These are phyloP conservation scores for Diutina pseudorugosa DNA, from an alignment of 1,139 yeast genomes.

Conservation along the genomic window DNA sequence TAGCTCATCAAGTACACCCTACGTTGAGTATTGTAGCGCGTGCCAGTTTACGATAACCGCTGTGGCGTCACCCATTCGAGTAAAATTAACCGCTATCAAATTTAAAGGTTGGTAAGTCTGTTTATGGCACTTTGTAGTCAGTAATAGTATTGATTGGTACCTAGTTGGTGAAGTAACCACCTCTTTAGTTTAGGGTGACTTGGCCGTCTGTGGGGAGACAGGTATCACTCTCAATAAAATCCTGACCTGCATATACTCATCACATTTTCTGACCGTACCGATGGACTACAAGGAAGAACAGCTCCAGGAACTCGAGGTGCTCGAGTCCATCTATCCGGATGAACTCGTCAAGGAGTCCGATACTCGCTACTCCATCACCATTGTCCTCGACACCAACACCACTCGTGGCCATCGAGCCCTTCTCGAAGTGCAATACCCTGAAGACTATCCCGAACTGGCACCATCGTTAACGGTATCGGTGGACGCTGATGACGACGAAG, in stretches of 20 bases:
- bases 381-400: slow-evolving; percentile 47
- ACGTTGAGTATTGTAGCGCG: too few species aligned
- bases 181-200: too few species aligned
- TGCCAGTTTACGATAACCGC: too few species aligned
- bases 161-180: too few species aligned
- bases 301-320: slow-evolving; percentile 66
- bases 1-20: too few species aligned
- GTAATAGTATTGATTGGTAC: too few species aligned
- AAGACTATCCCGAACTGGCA: slow-evolving; percentile 55
- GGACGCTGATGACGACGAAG: slow-evolving; percentile 15
- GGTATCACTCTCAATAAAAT: too few species aligned
- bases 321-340: slow-evolving; percentile 88
- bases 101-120: too few species aligned
- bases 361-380: slow-evolving; percentile 32
- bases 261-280: slow-evolving; percentile 1
- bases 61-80: too few species aligned
- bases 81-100: too few species aligned
- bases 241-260: background rate
- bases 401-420: slow-evolving; percentile 39
- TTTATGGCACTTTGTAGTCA: too few species aligned
- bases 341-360: slow-evolving; percentile 42
- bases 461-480: slow-evolving; percentile 40
- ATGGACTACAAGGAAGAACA: slow-evolving; percentile 76
- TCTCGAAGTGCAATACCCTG: slow-evolving; percentile 55
- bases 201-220: too few species aligned